Percentiles rank a stretch among this genome's conserved stretches.
These are phyloP conservation scores for Spiromastix sp. DNA, from an alignment of 2,329 filamentous ascomycete genomes.

Conservation along the genomic window DNA sequence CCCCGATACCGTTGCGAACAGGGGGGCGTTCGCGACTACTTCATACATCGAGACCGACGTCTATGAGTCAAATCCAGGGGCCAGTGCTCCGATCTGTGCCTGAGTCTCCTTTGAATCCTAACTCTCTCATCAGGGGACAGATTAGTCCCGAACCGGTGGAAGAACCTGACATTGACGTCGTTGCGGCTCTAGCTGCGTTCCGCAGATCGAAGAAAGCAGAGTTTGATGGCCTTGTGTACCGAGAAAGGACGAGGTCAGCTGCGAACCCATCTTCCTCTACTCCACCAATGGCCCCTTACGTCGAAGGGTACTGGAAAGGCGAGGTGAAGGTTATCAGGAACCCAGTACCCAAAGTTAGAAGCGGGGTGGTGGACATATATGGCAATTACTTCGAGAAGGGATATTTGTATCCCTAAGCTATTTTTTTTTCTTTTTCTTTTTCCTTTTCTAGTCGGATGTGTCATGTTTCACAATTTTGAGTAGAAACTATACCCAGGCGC, in stretches of 20 bases:
- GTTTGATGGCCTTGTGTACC: slow-evolving; percentile 29
- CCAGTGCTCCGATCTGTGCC: not conserved
- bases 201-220: slow-evolving; percentile 42
- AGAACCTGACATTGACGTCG: slow-evolving; percentile 36
- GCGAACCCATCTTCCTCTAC: slow-evolving; percentile 11
- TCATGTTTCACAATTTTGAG: too few relatives aligned
- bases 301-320: slow-evolving; percentile 51
- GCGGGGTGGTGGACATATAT: slow-evolving; percentile 40
- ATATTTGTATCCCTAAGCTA: slow-evolving; percentile 39
- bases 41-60: not conserved
- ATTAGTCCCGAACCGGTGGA: slow-evolving; percentile 8
- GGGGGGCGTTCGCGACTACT: too few relatives aligned
- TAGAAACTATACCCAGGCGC: too few relatives aligned
- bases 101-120: not conserved
- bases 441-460: too few relatives aligned
- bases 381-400: slow-evolving; percentile 45
- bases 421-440: slow-evolving; percentile 27
- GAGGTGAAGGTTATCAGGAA: slow-evolving; percentile 47
- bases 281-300: slow-evolving; percentile 25
- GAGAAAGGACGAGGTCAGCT: slow-evolving; percentile 1
- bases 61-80: not conserved
- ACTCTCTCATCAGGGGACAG: too few relatives aligned
- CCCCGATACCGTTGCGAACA: too few relatives aligned
- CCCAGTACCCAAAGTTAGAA: slow-evolving; percentile 26
- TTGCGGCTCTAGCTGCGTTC: slow-evolving; percentile 45